A percentile compares a stretch with the other conserved stretches of the same genome.
phyloP scores from a whole-genome alignment of 2,329 filamentous ascomycete genomes.

The Scedosporium aurantiacum region DNA sequence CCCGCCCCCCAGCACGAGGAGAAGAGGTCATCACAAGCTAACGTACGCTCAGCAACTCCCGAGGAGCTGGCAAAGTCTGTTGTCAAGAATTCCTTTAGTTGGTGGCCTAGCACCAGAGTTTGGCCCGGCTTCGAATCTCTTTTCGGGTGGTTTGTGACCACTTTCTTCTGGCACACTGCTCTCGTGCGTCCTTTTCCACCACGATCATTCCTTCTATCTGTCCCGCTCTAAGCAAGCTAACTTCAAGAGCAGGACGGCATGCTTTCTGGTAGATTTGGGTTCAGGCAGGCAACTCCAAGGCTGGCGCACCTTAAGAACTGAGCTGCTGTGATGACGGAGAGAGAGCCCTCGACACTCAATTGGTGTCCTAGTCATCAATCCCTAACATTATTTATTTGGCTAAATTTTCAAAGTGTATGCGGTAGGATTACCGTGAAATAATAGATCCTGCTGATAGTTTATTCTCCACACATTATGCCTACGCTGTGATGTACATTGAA shows the following conservation, averaged over 20 bases:
- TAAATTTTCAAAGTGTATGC: too few relatives aligned
- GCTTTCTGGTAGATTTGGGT: background rate
- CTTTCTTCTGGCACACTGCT: conserved; percentile 6
- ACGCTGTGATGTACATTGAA: too few relatives aligned
- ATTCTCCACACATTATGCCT: too few relatives aligned
- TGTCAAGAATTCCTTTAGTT: conserved; percentile 10
- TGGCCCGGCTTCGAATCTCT: conserved; percentile 6
- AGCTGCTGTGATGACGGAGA: background rate
- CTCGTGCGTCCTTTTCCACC: background rate
- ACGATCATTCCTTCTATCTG: background rate
- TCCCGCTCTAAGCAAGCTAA: background rate
- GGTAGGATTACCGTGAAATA: too few relatives aligned
- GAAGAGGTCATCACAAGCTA: background rate
- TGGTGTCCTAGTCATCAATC: background rate
- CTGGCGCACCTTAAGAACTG: background rate
- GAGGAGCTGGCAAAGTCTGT: conserved; percentile 13
- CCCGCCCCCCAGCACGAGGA: too few relatives aligned
- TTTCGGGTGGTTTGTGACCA: conserved; percentile 11
- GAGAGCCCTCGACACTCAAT: background rate
- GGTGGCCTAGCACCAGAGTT: background rate
- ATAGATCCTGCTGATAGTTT: too few relatives aligned
- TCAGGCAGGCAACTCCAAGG: background rate
- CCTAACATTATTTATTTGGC: too few relatives aligned
- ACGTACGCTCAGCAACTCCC: conserved; percentile 10
- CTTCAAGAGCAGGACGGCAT: background rate